Evolutionary conservation across 768 basidiomycete genomes (phyloP).

Genomic region (Infundibulicybe gibba): DNA sequence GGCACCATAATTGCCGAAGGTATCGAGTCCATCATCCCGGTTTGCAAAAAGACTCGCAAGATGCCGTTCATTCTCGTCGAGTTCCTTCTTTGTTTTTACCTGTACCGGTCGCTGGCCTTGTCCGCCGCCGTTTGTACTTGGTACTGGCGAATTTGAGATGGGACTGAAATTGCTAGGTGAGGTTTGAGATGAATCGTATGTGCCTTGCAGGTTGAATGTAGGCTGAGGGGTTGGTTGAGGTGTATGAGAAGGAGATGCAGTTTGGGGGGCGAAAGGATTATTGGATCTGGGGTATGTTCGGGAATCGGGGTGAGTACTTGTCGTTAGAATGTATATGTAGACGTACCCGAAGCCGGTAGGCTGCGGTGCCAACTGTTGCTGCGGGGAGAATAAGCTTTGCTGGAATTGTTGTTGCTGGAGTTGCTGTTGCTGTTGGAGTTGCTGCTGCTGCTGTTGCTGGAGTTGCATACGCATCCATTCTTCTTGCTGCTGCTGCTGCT

Average conservation of each 20-base stretch:
- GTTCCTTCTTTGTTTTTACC: slow-evolving; percentile 37
- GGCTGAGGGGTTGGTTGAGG: slow-evolving; percentile 30
- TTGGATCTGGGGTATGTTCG: slow-evolving; percentile 64
- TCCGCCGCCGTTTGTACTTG: slow-evolving; percentile 17
- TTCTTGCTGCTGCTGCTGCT: slow-evolving; percentile 50
- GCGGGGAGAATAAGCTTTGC: slow-evolving; percentile 42
- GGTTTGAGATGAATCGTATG: slow-evolving; percentile 53
- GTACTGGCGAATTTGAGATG: slow-evolving; percentile 28
- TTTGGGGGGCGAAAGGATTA: slow-evolving; percentile 83
- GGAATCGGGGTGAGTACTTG: slow-evolving; percentile 7
- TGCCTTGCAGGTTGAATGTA: slow-evolving; percentile 67
- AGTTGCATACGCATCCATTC: slow-evolving; percentile 40
- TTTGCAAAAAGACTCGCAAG: slow-evolving; percentile 85
- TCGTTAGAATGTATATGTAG: background rate
- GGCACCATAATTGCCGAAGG: slow-evolving; percentile 87
- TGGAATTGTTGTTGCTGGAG: slow-evolving; percentile 56
- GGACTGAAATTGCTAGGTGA: slow-evolving; percentile 36
- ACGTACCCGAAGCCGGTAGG: slow-evolving; percentile 77
- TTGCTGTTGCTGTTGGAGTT: slow-evolving; percentile 51
- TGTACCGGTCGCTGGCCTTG: slow-evolving; percentile 27
- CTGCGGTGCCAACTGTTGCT: slow-evolving; percentile 42
- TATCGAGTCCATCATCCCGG: slow-evolving; percentile 90
- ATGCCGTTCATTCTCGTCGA: slow-evolving; percentile 65
- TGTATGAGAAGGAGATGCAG: slow-evolving; percentile 21
- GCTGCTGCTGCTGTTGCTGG: slow-evolving; percentile 46